Base-by-base conservation (phyloP, 2,329 filamentous ascomycete genomes). In the Penicillium vulpinum region DNA sequence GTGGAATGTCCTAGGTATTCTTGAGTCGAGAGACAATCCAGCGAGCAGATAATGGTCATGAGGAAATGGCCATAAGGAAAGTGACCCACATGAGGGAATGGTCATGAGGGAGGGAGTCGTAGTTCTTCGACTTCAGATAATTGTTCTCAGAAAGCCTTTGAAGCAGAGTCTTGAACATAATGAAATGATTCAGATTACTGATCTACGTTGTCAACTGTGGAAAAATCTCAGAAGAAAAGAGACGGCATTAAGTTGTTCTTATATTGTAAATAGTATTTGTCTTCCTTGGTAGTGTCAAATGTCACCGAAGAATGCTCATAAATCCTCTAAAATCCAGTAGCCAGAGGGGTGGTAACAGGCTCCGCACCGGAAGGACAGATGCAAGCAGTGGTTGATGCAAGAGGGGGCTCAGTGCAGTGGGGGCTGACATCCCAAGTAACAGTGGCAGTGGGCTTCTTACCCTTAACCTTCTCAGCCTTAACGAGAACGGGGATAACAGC, bases 401-500 rank as follows among this genome's bases (percentile, higher is more conserved):
- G 65, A 5, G 71, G 71, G 5, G 71, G 69, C 55, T 54, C 66
- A 0, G 69, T 73, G 54, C 73, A 75, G 61, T 74, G 67, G 13
- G 69, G 61, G 55, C 61, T 67, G 21, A 48, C 57, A 15, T 66
- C 63, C 66, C 71, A 76, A 26, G 73, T 33, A 31, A 62, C 51
- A 16, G 64, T 60, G 4, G 67, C 63, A 13, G 58, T 31, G 4
- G 60, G 29, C 10, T 40, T 18, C 21, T 51, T 40, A 29, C 56
- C 57, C 8, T 29, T 6, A 3, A 24, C 51, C 36, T 56, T 70
- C 62, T 77, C 73, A 0, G 76, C 78, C 63, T 74, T 78, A 6
- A 83, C 74, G 54, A 83, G 64, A 16, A 83, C 77, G 0, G 81
- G 80, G 46, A 83, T 80, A 22, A 82, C 76, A 8, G 74, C 77